These are phyloP conservation scores for Hymenoscyphus repandus DNA, from an alignment of 2,329 filamentous ascomycete species.

Conservation along the genomic window DNA sequence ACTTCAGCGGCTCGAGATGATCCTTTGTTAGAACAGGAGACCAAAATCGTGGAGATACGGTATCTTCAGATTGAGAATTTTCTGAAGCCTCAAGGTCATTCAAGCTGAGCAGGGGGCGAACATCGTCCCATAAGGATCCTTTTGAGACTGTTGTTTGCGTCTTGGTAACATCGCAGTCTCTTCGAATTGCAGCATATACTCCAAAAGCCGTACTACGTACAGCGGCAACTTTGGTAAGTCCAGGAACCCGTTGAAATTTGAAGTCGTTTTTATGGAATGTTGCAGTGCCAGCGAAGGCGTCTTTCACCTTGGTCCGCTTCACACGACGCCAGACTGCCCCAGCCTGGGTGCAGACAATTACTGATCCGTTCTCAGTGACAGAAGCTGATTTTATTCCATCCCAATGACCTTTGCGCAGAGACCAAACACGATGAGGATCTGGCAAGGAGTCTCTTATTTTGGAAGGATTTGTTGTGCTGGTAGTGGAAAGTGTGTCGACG, in stretches of 20 bases:
- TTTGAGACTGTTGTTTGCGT: constrained; percentile 61
- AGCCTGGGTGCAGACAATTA: constrained; percentile 88
- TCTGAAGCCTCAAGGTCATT: constrained; percentile 46
- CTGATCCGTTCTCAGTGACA: constrained; percentile 87
- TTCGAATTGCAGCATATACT: constrained; percentile 80
- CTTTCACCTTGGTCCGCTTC: constrained; percentile 75
- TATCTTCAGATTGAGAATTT: constrained; percentile 35
- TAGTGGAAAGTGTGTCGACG: constrained; percentile 51
- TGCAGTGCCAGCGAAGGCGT: constrained; percentile 42
- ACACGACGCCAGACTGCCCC: constrained; percentile 91
- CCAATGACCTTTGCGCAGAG: constrained; percentile 60
- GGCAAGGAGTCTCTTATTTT: constrained; percentile 84
- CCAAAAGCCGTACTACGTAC: constrained; percentile 87
- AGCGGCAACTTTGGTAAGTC: constrained; percentile 75
- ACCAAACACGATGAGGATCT: constrained; percentile 78
- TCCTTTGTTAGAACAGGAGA: constrained; percentile 42
- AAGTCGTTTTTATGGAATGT: constrained; percentile 76
- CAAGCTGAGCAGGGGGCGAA: constrained; percentile 66
- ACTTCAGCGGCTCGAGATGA: constrained; percentile 45
- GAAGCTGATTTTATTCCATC: constrained; percentile 81
- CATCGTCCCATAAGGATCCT: constrained; percentile 68
- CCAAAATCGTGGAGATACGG: constrained; percentile 39
- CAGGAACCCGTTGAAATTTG: constrained; percentile 89
- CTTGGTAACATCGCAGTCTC: constrained; percentile 76
- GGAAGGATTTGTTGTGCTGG: constrained; percentile 85